Conservation (phyloP, 2,329 filamentous ascomycete genomes). For the Rhynchosporium secalis region DNA sequence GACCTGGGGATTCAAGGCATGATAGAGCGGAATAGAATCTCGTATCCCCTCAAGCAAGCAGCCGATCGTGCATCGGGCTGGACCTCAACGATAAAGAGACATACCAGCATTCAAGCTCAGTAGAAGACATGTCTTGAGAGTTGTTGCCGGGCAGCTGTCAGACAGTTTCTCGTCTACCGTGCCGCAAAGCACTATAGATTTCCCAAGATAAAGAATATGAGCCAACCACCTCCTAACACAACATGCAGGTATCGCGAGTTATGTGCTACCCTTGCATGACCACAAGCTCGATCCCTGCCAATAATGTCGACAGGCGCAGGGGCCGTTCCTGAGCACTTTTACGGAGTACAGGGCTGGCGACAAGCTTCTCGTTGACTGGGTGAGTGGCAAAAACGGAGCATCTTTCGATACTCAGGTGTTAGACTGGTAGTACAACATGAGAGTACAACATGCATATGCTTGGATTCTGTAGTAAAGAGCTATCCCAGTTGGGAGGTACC, state of each 20-base stretch:
- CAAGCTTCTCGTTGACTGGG: slow-evolving; percentile 4
- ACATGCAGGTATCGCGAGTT: slow-evolving; percentile 17
- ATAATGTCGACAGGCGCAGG: slow-evolving; percentile 22
- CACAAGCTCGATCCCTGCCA: slow-evolving; percentile 14
- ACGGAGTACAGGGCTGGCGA: slow-evolving; percentile 1
- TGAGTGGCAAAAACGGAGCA: slow-evolving; percentile 15
- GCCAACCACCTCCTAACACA: slow-evolving; percentile 20
- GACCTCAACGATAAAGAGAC: neutral
- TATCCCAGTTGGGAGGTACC: neutral
- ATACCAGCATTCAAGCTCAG: neutral
- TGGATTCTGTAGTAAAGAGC: neutral
- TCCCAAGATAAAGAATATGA: slow-evolving; percentile 11
- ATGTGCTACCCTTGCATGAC: neutral
- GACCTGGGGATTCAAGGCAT: neutral
- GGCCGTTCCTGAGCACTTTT: slow-evolving; percentile 7
- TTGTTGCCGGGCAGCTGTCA: slow-evolving; percentile 19
- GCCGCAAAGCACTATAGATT: neutral
- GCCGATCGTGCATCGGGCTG: neutral
- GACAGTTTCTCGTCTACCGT: slow-evolving; percentile 7
- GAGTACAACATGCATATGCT: neutral
- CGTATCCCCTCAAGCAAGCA: neutral
- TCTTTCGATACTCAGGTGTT: neutral
- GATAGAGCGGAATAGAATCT: neutral
- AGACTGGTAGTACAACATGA: neutral
- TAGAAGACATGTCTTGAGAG: slow-evolving; percentile 9